A percentile compares a stretch with the other conserved stretches of the same genome.
phyloP scores from a whole-genome alignment of 495 filamentous ascomycete species.

The Pseudotulostoma volvatum region DNA sequence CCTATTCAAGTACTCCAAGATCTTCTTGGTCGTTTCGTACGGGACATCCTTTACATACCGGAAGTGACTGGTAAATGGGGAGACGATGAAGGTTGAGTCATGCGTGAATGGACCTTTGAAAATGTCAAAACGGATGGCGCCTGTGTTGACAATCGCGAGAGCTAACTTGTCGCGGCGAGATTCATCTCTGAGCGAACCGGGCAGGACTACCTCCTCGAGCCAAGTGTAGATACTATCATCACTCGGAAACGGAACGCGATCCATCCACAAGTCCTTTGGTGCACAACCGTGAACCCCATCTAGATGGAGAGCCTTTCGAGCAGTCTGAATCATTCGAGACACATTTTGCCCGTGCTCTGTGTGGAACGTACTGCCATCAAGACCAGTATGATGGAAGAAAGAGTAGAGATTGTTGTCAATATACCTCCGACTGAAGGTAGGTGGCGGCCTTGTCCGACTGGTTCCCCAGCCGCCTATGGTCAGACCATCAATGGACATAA shows the following conservation, averaged over 20 bases:
- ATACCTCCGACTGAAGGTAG: conserved; percentile 60
- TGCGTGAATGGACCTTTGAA: conserved; percentile 81
- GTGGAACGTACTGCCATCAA: conserved; percentile 52
- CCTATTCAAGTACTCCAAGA: conserved; percentile 59
- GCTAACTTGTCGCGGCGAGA: conserved; percentile 34
- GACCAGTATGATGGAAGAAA: conserved; percentile 63
- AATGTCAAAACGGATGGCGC: conserved; percentile 84
- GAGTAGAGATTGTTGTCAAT: conserved; percentile 91
- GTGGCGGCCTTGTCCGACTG: conserved; percentile 18
- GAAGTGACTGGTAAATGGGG: conserved; percentile 73
- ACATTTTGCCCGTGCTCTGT: conserved; percentile 65
- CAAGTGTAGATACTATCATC: conserved; percentile 61
- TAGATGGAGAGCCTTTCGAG: conserved; percentile 52
- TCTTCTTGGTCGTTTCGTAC: conserved; percentile 48
- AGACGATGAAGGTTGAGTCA: conserved; percentile 71
- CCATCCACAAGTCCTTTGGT: conserved; percentile 67
- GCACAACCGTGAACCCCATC: conserved; percentile 69
- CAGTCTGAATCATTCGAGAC: conserved; percentile 49
- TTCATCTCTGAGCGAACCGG: conserved; percentile 38
- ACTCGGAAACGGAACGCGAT: conserved; percentile 51
- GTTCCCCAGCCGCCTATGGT: conserved; percentile 18
- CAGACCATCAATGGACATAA: conserved; percentile 71
- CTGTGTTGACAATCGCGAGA: conserved; percentile 71
- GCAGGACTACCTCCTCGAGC: conserved; percentile 59
- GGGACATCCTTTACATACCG: conserved; percentile 67